phyloP scores from a whole-genome alignment of 257 asterid species.

The Plantago elongata region DNA sequence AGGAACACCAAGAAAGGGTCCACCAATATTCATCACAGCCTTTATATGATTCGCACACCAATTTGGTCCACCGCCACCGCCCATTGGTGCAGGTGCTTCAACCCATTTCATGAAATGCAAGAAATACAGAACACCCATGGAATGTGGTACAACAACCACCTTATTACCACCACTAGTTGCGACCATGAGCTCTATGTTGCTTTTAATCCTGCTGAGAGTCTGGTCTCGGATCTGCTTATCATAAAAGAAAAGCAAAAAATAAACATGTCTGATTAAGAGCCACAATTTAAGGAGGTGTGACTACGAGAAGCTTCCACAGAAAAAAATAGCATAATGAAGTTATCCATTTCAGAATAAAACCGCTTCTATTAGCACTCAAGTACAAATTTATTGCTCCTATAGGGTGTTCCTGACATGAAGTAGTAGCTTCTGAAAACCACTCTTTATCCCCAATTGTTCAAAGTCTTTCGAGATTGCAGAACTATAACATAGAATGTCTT shows the following conservation, averaged over 20 bases:
- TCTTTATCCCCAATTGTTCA: not conserved
- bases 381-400: too few species aligned
- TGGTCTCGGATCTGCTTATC: conserved; percentile 69
- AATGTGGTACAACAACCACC: conserved; percentile 77
- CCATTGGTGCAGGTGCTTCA: conserved; percentile 71
- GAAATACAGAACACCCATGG: conserved; percentile 81
- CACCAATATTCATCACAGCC: conserved; percentile 79
- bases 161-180: conserved; percentile 64
- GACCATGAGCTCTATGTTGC: conserved; percentile 75
- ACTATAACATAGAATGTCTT: not conserved
- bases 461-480: not conserved
- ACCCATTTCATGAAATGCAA: conserved; percentile 94
- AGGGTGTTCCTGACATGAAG: conserved; percentile 2
- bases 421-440: not conserved
- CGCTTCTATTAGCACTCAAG: not conserved
- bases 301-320: too few species aligned
- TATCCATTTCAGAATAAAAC: too few species aligned
- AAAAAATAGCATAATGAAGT: too few species aligned
- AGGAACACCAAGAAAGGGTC: conserved; percentile 83
- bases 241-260: conserved; percentile 8
- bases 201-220: conserved; percentile 69
- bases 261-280: conserved; percentile 7
- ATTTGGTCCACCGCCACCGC: conserved; percentile 83
- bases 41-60: conserved; percentile 81
- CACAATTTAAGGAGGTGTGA: not conserved